Conservation (phyloP, 2,329 filamentous ascomycete genomes). For the Furcasterigmium sp. region DNA sequence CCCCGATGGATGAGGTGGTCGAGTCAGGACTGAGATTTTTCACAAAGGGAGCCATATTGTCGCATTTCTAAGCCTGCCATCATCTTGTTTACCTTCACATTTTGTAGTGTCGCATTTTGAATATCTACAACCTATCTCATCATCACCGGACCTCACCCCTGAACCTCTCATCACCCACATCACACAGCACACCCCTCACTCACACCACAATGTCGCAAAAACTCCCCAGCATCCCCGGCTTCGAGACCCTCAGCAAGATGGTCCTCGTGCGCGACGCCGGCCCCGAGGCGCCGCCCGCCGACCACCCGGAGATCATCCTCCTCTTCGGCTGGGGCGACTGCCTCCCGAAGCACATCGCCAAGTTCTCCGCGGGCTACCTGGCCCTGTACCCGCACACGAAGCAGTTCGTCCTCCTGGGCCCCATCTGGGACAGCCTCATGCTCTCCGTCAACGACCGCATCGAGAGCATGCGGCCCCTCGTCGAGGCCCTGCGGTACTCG, state of each 20-base stretch:
- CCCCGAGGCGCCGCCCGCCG: constrained; percentile 11
- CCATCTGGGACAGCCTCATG: constrained; percentile 41
- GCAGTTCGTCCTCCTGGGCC: constrained; percentile 45
- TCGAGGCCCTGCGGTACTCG: constrained; percentile 22
- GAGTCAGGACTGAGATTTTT: too few relatives aligned
- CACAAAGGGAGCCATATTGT: too few relatives aligned
- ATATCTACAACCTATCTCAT: too few relatives aligned
- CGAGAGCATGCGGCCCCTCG: constrained; percentile 37
- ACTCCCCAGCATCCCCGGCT: constrained; percentile 31
- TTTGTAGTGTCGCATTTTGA: too few relatives aligned
- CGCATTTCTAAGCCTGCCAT: too few relatives aligned
- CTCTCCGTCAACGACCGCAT: constrained; percentile 36
- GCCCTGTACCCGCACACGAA: constrained; percentile 43
- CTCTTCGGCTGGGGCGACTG: constrained; percentile 56
- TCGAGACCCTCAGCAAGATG: constrained; percentile 39
- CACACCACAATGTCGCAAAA: constrained; percentile 7
- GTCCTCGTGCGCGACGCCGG: constrained; percentile 37
- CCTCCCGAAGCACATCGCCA: constrained; percentile 46
- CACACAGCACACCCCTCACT: background rate
- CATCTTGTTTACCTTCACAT: too few relatives aligned
- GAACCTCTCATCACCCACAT: background rate
- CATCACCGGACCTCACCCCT: too few relatives aligned
- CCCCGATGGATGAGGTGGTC: too few relatives aligned
- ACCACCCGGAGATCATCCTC: constrained; percentile 39
- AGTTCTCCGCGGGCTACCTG: constrained; percentile 49